phyloP scores from a whole-genome alignment of 2,329 filamentous ascomycete species.

The Pseudogymnoascus sp. region DNA sequence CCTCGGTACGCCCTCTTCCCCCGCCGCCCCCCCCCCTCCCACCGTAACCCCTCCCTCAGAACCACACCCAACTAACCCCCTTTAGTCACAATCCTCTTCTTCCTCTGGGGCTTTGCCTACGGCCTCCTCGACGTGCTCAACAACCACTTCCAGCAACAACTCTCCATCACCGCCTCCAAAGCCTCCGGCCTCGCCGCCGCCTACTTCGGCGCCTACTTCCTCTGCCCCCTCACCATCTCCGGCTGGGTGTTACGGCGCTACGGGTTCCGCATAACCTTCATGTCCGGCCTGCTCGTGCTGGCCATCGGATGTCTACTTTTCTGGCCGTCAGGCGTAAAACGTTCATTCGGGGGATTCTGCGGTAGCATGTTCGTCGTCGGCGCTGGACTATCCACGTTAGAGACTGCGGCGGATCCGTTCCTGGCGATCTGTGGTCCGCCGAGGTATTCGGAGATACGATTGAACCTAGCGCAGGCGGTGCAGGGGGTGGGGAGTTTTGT shows the following conservation, averaged over 20 bases:
- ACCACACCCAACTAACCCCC: neutral
- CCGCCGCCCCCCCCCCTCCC: neutral
- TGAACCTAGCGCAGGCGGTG: constrained; percentile 70
- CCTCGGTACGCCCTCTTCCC: constrained; percentile 20
- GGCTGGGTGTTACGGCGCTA: constrained; percentile 42
- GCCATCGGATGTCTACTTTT: constrained; percentile 48
- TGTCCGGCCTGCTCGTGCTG: constrained; percentile 58
- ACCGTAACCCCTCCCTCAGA: no score
- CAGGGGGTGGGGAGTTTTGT: constrained; percentile 68
- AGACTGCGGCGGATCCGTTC: constrained; percentile 63
- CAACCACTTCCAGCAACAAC: constrained; percentile 31
- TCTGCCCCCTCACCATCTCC: constrained; percentile 49
- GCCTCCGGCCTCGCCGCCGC: constrained; percentile 16
- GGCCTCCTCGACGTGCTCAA: constrained; percentile 35
- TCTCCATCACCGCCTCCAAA: constrained; percentile 24
- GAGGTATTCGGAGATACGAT: constrained; percentile 61
- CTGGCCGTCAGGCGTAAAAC: constrained; percentile 44
- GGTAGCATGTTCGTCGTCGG: constrained; percentile 54
- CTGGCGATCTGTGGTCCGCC: constrained; percentile 42
- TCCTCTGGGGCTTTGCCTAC: constrained; percentile 41
- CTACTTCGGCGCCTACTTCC: constrained; percentile 51
- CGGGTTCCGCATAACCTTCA: constrained; percentile 56
- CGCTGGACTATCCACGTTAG: constrained; percentile 61
- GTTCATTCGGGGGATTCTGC: constrained; percentile 34
- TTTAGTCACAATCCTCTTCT: constrained; percentile 40